Base-by-base conservation (phyloP, 352 stramenopile genomes). In the Pythium diclinum region DNA sequence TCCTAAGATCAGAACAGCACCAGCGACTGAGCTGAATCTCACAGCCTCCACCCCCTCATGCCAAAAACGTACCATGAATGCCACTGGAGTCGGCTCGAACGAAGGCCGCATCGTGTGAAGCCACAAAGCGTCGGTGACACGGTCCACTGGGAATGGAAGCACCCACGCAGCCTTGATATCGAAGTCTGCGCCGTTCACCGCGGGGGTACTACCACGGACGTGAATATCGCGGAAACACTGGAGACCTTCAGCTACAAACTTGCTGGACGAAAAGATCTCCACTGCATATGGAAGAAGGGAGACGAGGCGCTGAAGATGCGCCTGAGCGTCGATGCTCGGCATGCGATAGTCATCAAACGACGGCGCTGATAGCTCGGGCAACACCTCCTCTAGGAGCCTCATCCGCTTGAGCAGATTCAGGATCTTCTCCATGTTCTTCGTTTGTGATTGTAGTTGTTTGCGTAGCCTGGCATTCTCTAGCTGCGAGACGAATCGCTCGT, bases 401-500 rank as follows among this genome's bases (percentile, higher is more conserved):
- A 65, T 21, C 9, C 49, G 48, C 48, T 65, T 48, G n/a, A 48
- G n/a, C 10, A 65, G 38, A 14, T 65, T 48, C 33, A 52, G 34
- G 13, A 65, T 51, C 30, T 65, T 65, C 14, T 65, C 47, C 6
- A 48, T 48, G 21, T 38, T 36, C 34, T 56, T 55, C 36, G 23
- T 46, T 19, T 67, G 60, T 23, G 60, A 61, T 1, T 56, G 21
- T 19, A 67, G 10, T 1, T 60, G 40, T 28, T 55, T 25, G 7
- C 44, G 40, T 4, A 67, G 60, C 52, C 60, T 59, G 16, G 51
- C 60, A 30, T 67, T 67, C 52, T 67, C 60, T 25, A 61, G 38
- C 30, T 67, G 38, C 4, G 52, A 34, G 2, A 48, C 59, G 13
- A 65, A 59, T 1, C 59, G 48, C 59, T 59, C 44, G 7, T 33